Conservation (phyloP, 345 rosid species). For the Salix arbutifolia region DNA sequence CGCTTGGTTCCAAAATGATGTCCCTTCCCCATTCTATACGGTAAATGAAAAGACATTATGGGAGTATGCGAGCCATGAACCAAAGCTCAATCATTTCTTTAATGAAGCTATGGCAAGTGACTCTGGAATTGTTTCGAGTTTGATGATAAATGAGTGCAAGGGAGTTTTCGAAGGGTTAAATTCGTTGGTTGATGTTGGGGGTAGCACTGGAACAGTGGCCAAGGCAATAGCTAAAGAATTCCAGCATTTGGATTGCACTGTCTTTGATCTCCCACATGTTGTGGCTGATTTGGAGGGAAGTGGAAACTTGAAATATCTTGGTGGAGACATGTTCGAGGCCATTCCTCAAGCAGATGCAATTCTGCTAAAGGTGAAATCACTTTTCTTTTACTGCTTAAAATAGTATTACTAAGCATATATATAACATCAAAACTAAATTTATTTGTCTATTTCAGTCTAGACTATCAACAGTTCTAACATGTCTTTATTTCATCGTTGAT, state of each 20-base stretch:
- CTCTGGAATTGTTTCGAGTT: background rate
- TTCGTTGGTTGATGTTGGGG: slow-evolving; percentile 26
- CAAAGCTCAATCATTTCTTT: slow-evolving; percentile 1
- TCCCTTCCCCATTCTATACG: slow-evolving; percentile 5
- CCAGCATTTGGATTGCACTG: slow-evolving; percentile 12
- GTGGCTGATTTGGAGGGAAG: background rate
- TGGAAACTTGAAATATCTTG: slow-evolving; percentile 1
- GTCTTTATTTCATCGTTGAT: background rate
- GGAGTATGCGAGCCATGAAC: slow-evolving; percentile 11
- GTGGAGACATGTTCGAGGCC: background rate
- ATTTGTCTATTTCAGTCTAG: no score
- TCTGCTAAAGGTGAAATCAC: background rate
- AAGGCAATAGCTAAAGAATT: slow-evolving; percentile 14
- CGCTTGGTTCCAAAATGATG: slow-evolving; percentile 16
- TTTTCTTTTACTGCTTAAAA: background rate
- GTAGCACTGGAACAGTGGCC: slow-evolving; percentile 22
- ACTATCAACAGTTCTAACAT: background rate
- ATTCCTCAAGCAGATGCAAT: slow-evolving; percentile 10
- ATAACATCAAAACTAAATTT: background rate
- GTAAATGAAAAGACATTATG: slow-evolving; percentile 11
- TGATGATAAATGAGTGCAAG: background rate
- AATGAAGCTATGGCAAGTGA: slow-evolving; percentile 18
- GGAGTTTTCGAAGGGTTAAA: slow-evolving; percentile 10
- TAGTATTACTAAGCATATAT: background rate
- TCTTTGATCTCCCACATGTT: slow-evolving; percentile 19